These are phyloP conservation scores for Aspergillus phoenicis DNA, from an alignment of 2,329 filamentous ascomycete genomes.

Conservation along the genomic window DNA sequence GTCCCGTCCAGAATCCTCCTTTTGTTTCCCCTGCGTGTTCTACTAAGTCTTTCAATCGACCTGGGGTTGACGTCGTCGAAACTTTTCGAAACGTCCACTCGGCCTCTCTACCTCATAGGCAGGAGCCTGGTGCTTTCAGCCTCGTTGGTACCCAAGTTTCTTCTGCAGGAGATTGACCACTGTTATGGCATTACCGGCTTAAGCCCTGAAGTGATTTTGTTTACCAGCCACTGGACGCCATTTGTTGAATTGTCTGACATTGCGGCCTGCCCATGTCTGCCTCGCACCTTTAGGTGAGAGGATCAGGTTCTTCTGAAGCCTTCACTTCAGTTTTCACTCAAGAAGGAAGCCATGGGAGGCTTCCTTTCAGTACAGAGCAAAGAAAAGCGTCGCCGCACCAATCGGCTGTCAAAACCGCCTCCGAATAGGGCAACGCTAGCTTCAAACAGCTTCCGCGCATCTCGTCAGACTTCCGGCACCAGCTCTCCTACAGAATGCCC, in stretches of 20 bases:
- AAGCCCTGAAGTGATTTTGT: neutral
- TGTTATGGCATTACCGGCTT: neutral
- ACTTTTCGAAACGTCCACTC: neutral
- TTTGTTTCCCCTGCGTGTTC: neutral
- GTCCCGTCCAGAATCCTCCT: neutral
- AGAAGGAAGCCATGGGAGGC: slow-evolving; percentile 37
- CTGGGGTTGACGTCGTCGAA: neutral
- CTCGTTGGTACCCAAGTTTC: neutral
- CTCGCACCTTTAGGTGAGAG: neutral
- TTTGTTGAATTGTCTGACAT: neutral
- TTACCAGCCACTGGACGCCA: neutral
- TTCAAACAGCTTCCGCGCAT: slow-evolving; percentile 16
- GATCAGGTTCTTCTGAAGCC: slow-evolving; percentile 3
- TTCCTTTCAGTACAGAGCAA: slow-evolving; percentile 36
- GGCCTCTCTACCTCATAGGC: neutral
- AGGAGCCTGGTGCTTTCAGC: slow-evolving; percentile 5
- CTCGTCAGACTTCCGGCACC: slow-evolving; percentile 14
- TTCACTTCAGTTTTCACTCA: neutral
- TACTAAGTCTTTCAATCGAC: neutral
- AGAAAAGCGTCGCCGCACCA: slow-evolving; percentile 37
- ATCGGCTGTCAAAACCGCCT: slow-evolving; percentile 42
- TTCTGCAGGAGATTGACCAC: neutral
- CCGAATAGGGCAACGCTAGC: slow-evolving; percentile 27
- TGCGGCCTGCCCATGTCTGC: neutral
- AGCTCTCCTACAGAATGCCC: slow-evolving; percentile 17